Percentiles rank a stretch among this genome's conserved stretches.
Evolutionary conservation across 345 rosid genomes (phyloP).

Genomic region (Nephelium lappaceum): DNA sequence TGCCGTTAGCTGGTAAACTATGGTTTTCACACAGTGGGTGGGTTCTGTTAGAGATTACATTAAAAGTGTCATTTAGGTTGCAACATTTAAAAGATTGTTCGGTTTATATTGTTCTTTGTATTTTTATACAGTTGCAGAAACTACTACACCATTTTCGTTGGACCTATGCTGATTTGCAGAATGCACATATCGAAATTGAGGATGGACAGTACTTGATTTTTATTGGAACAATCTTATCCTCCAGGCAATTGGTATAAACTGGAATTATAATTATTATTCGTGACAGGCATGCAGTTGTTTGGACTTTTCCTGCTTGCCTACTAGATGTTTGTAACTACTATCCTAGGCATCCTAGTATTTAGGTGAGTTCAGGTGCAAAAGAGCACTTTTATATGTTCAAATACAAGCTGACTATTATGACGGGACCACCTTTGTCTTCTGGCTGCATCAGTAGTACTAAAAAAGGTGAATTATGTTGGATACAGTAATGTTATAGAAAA

Average conservation of each 20-base stretch:
- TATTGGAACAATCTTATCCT: slow-evolving; percentile 74
- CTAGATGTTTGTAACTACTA: not conserved
- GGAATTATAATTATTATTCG: slow-evolving; percentile 1
- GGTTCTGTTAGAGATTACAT: slow-evolving; percentile 23
- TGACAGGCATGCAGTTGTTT: not conserved
- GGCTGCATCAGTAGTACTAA: not conserved
- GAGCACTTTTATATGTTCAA: not conserved
- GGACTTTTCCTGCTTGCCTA: not conserved
- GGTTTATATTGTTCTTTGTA: slow-evolving; percentile 21
- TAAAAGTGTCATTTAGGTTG: not conserved
- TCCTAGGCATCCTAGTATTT: not conserved
- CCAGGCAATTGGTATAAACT: slow-evolving; percentile 53
- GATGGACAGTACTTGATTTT: slow-evolving; percentile 93
- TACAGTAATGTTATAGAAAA: not conserved
- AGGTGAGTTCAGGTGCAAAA: not conserved
- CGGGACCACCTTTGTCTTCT: not conserved
- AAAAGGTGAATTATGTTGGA: not conserved
- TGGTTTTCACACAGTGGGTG: slow-evolving; percentile 85
- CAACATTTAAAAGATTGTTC: slow-evolving; percentile 18
- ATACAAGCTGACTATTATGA: not conserved
- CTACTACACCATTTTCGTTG: slow-evolving; percentile 90
- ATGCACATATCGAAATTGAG: slow-evolving; percentile 68
- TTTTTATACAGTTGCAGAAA: slow-evolving; percentile 64
- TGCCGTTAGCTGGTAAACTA: slow-evolving; percentile 57
- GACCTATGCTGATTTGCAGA: slow-evolving; percentile 89